These are phyloP conservation scores for Niebla homalea DNA, from an alignment of 495 filamentous ascomycete species.

Conservation along the genomic window DNA sequence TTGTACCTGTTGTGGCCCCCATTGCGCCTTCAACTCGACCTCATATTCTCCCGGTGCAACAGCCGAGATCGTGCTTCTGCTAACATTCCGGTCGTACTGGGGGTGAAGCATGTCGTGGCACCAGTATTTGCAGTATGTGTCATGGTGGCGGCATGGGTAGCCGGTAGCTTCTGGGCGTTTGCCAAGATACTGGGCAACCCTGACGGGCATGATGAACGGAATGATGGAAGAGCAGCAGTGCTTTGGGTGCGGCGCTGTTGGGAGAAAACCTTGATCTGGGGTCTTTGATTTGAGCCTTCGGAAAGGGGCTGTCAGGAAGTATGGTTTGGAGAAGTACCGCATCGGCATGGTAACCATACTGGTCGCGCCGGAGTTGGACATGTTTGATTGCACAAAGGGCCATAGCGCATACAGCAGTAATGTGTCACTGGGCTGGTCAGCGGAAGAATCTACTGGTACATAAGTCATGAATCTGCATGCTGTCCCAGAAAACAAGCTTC, in stretches of 20 bases:
- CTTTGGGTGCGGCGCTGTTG: constrained; percentile 48
- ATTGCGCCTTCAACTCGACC: constrained; percentile 30
- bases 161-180: constrained; percentile 52
- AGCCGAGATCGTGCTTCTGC: constrained; percentile 19
- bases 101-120: constrained; percentile 38
- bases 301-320: not conserved
- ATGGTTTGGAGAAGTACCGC: too few species aligned
- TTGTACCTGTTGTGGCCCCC: constrained; percentile 31
- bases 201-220: constrained; percentile 44
- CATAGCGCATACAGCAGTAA: too few species aligned
- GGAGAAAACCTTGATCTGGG: constrained; percentile 42
- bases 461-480: too few species aligned
- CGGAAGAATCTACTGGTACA: too few species aligned
- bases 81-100: constrained; percentile 22
- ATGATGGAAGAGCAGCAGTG: constrained; percentile 48
- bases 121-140: constrained; percentile 41
- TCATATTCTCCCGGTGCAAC: constrained; percentile 21
- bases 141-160: constrained; percentile 43
- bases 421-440: too few species aligned
- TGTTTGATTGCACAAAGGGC: too few species aligned
- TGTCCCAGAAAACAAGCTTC: too few species aligned
- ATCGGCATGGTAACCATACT: too few species aligned
- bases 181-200: constrained; percentile 49
- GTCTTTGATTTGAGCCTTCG: constrained; percentile 1
- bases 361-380: too few species aligned